Conservation (phyloP, 2,329 filamentous ascomycete species). For the Leptographium lundbergii region DNA sequence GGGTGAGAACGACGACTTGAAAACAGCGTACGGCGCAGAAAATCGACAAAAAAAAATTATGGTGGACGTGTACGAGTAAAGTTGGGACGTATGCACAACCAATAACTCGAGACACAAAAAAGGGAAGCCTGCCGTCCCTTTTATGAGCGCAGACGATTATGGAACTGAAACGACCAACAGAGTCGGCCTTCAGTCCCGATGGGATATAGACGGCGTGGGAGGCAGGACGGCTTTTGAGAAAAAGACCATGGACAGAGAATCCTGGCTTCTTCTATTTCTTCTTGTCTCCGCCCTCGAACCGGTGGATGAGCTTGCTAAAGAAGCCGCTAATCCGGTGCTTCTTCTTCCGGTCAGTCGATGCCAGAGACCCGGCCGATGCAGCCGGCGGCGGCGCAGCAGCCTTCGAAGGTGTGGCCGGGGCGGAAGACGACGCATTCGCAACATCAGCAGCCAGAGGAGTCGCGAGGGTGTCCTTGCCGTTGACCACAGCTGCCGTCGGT, state of each 20-base stretch:
- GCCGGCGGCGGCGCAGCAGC: background rate
- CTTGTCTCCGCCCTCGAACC: conserved; percentile 21
- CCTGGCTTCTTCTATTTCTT: conserved; percentile 4
- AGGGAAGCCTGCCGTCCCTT: background rate
- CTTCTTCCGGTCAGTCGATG: conserved; percentile 48
- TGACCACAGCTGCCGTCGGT: conserved; percentile 18
- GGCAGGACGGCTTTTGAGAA: background rate
- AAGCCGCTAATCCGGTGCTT: conserved; percentile 52
- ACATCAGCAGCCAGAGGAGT: conserved; percentile 7
- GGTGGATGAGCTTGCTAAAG: conserved; percentile 44
- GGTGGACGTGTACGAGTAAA: background rate
- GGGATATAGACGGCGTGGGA: background rate
- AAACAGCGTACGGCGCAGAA: background rate
- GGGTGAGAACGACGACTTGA: background rate
- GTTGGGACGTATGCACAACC: background rate
- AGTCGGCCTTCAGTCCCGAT: background rate
- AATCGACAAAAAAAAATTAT: background rate
- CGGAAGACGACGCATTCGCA: conserved; percentile 25
- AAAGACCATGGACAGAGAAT: background rate
- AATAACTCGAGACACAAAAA: background rate
- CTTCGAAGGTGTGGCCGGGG: conserved; percentile 14
- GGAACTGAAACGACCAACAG: background rate
- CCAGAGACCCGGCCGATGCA: conserved; percentile 12
- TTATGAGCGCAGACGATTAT: background rate
- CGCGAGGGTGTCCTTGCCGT: conserved; percentile 18